A percentile compares a stretch with the other conserved stretches of the same genome.
Conservation (phyloP, 495 filamentous ascomycete species). For the Paragyromitra xinjiangensis region DNA sequence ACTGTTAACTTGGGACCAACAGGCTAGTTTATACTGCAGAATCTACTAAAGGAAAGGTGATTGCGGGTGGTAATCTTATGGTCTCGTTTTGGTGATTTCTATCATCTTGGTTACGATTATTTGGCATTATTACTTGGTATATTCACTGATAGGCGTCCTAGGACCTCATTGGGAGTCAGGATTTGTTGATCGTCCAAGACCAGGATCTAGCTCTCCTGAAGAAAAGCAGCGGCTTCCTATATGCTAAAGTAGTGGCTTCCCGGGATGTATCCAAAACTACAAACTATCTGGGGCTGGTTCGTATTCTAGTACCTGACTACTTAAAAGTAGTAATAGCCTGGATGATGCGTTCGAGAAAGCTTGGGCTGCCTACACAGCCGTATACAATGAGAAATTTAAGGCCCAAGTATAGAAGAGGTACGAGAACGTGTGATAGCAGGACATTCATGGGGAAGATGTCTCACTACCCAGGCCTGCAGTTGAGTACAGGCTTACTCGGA, state of each 20-base stretch:
- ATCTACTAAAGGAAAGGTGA: neutral
- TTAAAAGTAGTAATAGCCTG: neutral
- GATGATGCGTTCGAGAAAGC: slow-evolving; percentile 20
- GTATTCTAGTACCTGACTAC: slow-evolving; percentile 7
- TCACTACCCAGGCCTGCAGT: slow-evolving; percentile 8
- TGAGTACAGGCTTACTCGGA: slow-evolving; percentile 16
- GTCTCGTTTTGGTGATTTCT: neutral
- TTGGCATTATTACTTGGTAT: neutral
- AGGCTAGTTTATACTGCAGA: neutral
- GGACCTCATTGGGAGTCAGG: neutral
- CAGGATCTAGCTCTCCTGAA: neutral
- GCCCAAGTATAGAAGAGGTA: neutral
- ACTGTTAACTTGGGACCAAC: neutral
- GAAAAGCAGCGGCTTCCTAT: neutral
- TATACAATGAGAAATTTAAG: slow-evolving; percentile 19
- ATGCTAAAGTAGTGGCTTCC: neutral
- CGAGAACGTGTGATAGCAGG: slow-evolving; percentile 11
- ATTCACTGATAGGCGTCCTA: neutral
- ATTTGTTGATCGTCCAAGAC: neutral
- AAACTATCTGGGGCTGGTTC: neutral
- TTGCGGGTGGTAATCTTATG: neutral
- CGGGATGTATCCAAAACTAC: neutral
- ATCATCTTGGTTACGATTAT: neutral
- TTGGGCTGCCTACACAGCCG: slow-evolving; percentile 7
- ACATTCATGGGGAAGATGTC: slow-evolving; percentile 16